phyloP scores from a whole-genome alignment of 352 stramenopile genomes.

The Phytopythium montanum region DNA sequence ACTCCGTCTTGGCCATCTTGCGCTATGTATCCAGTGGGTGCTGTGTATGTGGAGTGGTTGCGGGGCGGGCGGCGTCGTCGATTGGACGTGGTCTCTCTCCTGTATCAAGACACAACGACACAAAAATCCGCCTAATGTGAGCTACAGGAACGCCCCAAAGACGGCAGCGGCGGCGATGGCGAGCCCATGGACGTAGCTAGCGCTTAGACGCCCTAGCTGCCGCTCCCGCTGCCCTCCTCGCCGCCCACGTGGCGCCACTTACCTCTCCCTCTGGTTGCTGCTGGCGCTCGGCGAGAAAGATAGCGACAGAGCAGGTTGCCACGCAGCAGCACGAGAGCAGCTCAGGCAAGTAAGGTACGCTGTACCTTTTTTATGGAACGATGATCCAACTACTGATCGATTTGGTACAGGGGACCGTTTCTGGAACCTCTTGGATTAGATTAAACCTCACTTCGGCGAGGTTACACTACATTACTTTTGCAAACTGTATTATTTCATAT shows the following conservation, averaged over 20 bases:
- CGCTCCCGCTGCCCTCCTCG: background rate
- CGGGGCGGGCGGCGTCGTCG: background rate
- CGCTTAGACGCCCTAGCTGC: background rate
- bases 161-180: background rate
- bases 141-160: background rate
- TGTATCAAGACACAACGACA: background rate
- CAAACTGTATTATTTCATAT: background rate
- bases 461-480: background rate
- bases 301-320: background rate
- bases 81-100: background rate
- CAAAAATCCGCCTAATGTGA: background rate
- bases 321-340: constrained; percentile 4
- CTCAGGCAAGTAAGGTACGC: background rate
- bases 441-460: background rate
- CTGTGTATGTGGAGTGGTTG: background rate
- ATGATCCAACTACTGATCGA: background rate
- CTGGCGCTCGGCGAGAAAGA: constrained; percentile 4
- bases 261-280: background rate
- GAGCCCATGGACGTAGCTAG: background rate
- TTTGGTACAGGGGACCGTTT: background rate
- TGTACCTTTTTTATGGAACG: background rate
- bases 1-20: constrained; percentile 34
- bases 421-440: background rate
- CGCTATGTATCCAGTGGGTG: constrained; percentile 4
- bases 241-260: background rate